Evolutionary conservation across 495 filamentous ascomycete genomes (phyloP).

Genomic region (Extremus antarcticus): DNA sequence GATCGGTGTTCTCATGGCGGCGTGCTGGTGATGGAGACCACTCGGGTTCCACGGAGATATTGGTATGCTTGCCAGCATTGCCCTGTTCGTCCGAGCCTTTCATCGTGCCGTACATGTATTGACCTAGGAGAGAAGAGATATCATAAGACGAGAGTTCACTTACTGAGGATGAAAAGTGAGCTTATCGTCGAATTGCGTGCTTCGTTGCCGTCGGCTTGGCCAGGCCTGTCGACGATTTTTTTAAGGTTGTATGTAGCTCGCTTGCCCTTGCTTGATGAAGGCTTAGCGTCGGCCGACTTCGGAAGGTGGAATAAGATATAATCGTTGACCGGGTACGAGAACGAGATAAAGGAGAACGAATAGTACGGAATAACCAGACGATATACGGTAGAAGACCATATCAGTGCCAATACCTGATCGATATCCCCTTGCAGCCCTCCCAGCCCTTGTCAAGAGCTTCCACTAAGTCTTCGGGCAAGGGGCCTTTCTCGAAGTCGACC

Average conservation of each 20-base stretch:
- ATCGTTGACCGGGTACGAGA: no score
- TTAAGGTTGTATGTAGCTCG: no score
- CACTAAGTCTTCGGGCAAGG: conserved; percentile 32
- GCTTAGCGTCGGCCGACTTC: background rate
- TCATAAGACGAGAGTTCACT: no score
- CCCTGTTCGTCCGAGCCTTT: background rate
- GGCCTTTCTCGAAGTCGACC: conserved; percentile 29
- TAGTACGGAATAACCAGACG: no score
- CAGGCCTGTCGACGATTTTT: no score
- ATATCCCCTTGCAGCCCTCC: conserved; percentile 16
- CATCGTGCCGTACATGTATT: background rate
- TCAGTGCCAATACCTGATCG: conserved; percentile 15
- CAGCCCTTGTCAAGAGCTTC: conserved; percentile 23
- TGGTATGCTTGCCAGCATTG: background rate
- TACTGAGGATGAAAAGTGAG: no score
- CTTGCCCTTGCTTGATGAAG: background rate
- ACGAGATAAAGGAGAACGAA: no score
- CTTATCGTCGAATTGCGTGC: no score
- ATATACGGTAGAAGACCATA: no score
- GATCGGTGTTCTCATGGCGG: background rate
- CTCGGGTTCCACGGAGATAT: background rate
- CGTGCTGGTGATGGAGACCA: background rate
- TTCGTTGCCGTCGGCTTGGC: no score
- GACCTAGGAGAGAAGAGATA: no score
- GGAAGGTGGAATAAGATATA: no score